Evolutionary conservation across 768 basidiomycete genomes (phyloP).

Genomic region (Tulasnella calospora): DNA sequence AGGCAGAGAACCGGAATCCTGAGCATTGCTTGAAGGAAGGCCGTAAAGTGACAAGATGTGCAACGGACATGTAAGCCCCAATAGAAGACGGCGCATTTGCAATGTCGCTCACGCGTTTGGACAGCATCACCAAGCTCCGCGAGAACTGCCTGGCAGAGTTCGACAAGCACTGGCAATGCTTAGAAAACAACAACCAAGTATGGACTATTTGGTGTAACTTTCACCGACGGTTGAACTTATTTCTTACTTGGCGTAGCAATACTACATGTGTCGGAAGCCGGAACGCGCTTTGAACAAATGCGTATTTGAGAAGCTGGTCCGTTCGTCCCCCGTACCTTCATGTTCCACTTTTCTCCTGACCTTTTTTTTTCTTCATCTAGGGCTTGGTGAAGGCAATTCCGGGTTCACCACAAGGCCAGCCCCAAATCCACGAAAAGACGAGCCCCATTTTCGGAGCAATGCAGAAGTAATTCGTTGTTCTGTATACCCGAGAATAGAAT

Average conservation of each 20-base stretch:
- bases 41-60: conserved; percentile 89
- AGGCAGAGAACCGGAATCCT: conserved; percentile 83
- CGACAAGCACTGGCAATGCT: conserved; percentile 87
- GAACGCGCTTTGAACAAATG: conserved; percentile 87
- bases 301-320: conserved; percentile 92
- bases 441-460: conserved; percentile 75
- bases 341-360: neutral
- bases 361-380: conserved; percentile 40
- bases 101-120: neutral
- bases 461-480: conserved; percentile 58
- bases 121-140: conserved; percentile 86
- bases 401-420: conserved; percentile 73
- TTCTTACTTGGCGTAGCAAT: conserved; percentile 54
- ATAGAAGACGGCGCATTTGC: neutral
- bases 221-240: neutral
- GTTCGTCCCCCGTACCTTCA: conserved; percentile 36
- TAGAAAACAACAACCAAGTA: conserved; percentile 93
- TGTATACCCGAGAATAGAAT: neutral
- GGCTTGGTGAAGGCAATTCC: conserved; percentile 89
- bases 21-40: conserved; percentile 95
- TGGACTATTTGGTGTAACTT: conserved; percentile 33
- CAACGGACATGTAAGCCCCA: conserved; percentile 69
- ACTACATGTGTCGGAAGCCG: conserved; percentile 79
- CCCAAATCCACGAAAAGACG: conserved; percentile 83
- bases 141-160: conserved; percentile 86